These are phyloP conservation scores for Cryptococcus deneoformans DNA, from an alignment of 1,284 basidiomycete genomes.

Conservation along the genomic window DNA sequence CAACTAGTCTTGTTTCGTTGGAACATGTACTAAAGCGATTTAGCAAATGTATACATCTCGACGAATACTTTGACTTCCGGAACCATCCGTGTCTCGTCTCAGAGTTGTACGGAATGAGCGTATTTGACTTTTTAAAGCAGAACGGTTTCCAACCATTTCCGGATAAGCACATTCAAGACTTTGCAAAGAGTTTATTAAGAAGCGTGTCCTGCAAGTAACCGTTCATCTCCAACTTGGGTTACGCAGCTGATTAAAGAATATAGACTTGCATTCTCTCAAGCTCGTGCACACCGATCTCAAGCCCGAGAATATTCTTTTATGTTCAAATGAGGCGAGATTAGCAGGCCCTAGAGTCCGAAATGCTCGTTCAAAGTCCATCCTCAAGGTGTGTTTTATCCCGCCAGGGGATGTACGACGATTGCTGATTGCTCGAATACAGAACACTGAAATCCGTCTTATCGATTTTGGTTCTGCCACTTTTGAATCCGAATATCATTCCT, in stretches of 20 bases:
- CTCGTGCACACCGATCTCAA: conserved; percentile 98
- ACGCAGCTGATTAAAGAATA: conserved; percentile 31
- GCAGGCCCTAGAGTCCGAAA: conserved; percentile 31
- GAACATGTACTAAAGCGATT: neutral
- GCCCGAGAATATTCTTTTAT: conserved; percentile 96
- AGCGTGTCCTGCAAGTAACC: conserved; percentile 84
- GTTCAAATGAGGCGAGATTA: conserved; percentile 68
- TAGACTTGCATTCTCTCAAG: conserved; percentile 87
- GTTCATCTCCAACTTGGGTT: neutral
- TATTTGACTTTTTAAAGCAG: conserved; percentile 98
- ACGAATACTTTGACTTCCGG: conserved; percentile 93
- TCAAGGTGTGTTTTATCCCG: conserved; percentile 8
- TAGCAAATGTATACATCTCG: conserved; percentile 97
- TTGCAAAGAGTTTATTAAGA: conserved; percentile 85
- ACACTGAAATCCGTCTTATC: conserved; percentile 93
- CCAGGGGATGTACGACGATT: neutral
- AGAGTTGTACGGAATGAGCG: conserved; percentile 93
- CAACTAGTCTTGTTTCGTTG: neutral
- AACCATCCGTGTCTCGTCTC: conserved; percentile 99
- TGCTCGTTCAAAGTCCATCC: conserved; percentile 19
- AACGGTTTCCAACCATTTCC: conserved; percentile 98
- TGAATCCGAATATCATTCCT: conserved; percentile 97
- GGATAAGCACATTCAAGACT: conserved; percentile 91
- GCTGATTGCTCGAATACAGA: conserved; percentile 33
- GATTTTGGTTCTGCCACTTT: conserved; percentile 98